Evolutionary conservation across 2,329 filamentous ascomycete species (phyloP), one percentile per base, ranked within the genome.

Genomic region (Colletotrichum endophyticum): DNA sequence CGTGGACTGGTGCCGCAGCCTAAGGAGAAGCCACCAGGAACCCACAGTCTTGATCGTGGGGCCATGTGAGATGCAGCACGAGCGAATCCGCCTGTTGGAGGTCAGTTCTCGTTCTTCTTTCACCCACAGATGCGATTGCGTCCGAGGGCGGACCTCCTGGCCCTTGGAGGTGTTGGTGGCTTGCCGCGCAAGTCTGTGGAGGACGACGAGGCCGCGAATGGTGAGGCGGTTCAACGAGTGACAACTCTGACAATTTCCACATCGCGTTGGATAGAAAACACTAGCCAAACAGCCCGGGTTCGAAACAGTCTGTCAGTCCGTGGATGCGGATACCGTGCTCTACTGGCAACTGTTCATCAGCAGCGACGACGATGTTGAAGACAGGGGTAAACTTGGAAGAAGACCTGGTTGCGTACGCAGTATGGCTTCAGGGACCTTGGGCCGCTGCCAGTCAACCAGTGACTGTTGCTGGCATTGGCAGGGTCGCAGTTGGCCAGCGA

Each of bases 171-270:
- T 34, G 73, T 73, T 70, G 19, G 70, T 70, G 73, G 70, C 70
- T 76, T 73, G 73, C 62, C 11, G 68, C 32, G 64, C 64, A 44
- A 64, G 27, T 72, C 28, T 64, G 57, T 61, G 72, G 44, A 56
- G 53, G 56, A 56, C 19, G 39, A 44, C 12, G n/a, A 25, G 56
- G 32, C 30, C n/a, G 13, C 27, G 22, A 34, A n/a, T 72, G 68
- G 56, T 72, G 69, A 75, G 64, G 70, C 57, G 53, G 49, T 70
- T 53, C n/a, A 64, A 27, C 27, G n/a, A 59, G 62, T 67, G 73
- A 76, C 39, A 64, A n/a, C 15, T 30, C 30, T 62, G 19, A 39
- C 39, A 73, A 73, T 76, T 73, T 72, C 70, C 70, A 73, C 63
- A 49, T 64, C 28, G 30, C 22, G 28, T 28, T 32, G 27, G 22